Conservation (phyloP, 2,329 filamentous ascomycete species). For the Talaromyces sp. region DNA sequence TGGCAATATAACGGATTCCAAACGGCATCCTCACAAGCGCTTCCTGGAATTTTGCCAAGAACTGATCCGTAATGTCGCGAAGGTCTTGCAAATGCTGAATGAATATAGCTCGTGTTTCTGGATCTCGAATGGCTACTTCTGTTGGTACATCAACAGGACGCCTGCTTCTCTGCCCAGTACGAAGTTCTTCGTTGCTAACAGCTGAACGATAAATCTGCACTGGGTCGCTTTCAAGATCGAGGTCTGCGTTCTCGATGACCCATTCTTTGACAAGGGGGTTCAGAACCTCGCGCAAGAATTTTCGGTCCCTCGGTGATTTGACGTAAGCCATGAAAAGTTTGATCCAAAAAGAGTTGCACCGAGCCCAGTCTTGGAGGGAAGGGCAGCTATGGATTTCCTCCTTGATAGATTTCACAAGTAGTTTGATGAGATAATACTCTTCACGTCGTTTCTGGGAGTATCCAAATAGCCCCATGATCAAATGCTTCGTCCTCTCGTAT, state of each 20-base stretch:
- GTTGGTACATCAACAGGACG: constrained; percentile 79
- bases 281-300: constrained; percentile 82
- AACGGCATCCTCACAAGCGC: constrained; percentile 85
- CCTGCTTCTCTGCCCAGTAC: constrained; percentile 77
- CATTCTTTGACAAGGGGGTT: constrained; percentile 83
- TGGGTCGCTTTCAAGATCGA: constrained; percentile 94
- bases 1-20: constrained; percentile 79
- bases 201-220: constrained; percentile 94
- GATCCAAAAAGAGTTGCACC: constrained; percentile 89
- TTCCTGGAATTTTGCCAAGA: constrained; percentile 76
- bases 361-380: constrained; percentile 75
- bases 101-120: constrained; percentile 85
- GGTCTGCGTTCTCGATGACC: constrained; percentile 82
- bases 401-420: constrained; percentile 73
- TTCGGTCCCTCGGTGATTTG: constrained; percentile 83
- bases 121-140: constrained; percentile 92
- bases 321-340: constrained; percentile 83
- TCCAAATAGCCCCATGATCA: constrained; percentile 95
- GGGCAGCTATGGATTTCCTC: constrained; percentile 75
- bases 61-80: constrained; percentile 88
- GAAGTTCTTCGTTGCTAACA: constrained; percentile 95
- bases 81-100: constrained; percentile 92
- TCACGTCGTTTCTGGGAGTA: constrained; percentile 95
- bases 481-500: constrained; percentile 81
- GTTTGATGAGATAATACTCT: constrained; percentile 91